These are phyloP conservation scores for Hordeum pubiflorum DNA, from an alignment of 202 grass and related monocot species.

Conservation along the genomic window DNA sequence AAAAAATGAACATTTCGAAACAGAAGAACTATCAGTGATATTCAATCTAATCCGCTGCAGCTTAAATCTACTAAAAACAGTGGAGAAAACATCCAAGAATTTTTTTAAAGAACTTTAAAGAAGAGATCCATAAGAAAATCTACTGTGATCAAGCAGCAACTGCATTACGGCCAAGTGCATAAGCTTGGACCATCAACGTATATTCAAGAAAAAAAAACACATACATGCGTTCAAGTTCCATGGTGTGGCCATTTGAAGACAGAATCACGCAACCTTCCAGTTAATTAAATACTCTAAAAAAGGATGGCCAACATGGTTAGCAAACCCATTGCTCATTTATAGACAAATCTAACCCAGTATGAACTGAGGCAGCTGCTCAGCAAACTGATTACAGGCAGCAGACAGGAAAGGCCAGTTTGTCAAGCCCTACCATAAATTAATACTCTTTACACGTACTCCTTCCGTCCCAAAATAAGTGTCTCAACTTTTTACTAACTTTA, in stretches of 20 bases:
- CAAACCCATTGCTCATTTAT: neutral
- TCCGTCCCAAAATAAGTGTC: too few relatives aligned
- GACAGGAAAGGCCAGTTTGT: neutral
- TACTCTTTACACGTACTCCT: neutral
- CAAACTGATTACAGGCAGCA: neutral
- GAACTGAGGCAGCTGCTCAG: neutral
- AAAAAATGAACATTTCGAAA: neutral
- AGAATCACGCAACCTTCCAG: neutral
- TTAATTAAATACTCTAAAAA: neutral
- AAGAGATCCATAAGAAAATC: constrained; percentile 1
- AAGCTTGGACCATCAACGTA: neutral
- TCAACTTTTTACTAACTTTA: too few relatives aligned
- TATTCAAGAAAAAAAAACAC: neutral
- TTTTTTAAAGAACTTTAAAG: neutral
- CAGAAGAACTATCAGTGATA: neutral
- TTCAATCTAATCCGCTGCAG: neutral
- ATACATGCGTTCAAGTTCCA: neutral
- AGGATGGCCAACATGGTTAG: constrained; percentile 2
- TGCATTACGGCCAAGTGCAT: neutral
- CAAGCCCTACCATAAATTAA: neutral
- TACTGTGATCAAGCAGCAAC: neutral
- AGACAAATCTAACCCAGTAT: neutral
- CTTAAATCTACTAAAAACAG: neutral
- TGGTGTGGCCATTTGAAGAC: neutral
- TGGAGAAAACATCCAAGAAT: neutral